Percentiles rank a stretch among this genome's conserved stretches.
phyloP scores from a whole-genome alignment of 2,329 filamentous ascomycete genomes.

The Didymellaceae sp. region DNA sequence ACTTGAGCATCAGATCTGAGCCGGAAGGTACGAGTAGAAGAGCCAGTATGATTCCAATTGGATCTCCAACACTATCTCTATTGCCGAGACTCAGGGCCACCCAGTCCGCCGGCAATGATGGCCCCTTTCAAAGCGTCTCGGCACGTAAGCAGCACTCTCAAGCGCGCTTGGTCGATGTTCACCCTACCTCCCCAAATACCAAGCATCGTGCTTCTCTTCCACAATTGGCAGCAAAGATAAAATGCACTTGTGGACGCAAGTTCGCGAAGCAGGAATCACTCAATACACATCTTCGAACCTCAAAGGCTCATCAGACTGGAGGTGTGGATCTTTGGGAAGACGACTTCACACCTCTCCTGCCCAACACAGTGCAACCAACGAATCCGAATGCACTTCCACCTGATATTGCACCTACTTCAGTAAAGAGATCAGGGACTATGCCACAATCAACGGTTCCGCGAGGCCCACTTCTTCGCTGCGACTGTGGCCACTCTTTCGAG shows the following conservation, averaged over 20 bases:
- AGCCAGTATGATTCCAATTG: neutral
- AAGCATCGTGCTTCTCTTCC: neutral
- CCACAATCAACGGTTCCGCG: neutral
- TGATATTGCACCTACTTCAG: neutral
- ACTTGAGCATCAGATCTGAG: neutral
- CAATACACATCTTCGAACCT: neutral
- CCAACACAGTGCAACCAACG: neutral
- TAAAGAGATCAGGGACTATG: neutral
- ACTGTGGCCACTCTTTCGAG: neutral
- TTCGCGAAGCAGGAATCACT: constrained; percentile 1
- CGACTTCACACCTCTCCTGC: neutral
- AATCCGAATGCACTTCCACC: neutral
- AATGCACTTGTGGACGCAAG: neutral
- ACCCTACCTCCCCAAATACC: neutral
- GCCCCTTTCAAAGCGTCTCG: neutral
- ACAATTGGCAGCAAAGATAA: neutral
- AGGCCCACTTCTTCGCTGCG: neutral
- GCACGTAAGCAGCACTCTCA: neutral
- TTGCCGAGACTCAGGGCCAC: neutral
- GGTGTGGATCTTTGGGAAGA: neutral
- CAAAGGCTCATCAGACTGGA: neutral
- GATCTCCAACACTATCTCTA: neutral
- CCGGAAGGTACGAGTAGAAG: neutral
- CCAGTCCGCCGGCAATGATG: neutral
- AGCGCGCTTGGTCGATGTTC: neutral